A percentile compares a stretch with the other conserved stretches of the same genome.
These are phyloP conservation scores for Mycena floridula DNA, from an alignment of 768 basidiomycete species.

Conservation along the genomic window DNA sequence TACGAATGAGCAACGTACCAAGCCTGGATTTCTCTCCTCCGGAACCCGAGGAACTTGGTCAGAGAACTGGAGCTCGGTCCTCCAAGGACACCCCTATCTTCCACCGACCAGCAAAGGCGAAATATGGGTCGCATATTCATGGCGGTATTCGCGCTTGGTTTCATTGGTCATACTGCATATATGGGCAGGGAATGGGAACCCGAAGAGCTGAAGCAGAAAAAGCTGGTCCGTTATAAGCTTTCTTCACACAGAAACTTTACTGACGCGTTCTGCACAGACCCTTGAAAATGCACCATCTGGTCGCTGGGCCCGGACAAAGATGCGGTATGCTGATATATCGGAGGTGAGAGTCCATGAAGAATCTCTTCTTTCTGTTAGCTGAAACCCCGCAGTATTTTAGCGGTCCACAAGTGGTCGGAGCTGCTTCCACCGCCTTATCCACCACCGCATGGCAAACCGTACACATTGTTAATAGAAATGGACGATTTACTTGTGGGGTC, in stretches of 20 bases:
- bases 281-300: slow-evolving; percentile 54
- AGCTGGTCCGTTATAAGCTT: slow-evolving; percentile 29
- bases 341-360: slow-evolving; percentile 41
- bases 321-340: slow-evolving; percentile 59
- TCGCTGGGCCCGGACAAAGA: slow-evolving; percentile 57
- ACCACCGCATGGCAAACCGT: slow-evolving; percentile 79
- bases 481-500: slow-evolving; percentile 91
- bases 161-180: slow-evolving; percentile 52
- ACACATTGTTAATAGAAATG: slow-evolving; percentile 85
- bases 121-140: slow-evolving; percentile 50
- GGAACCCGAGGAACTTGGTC: too few relatives aligned
- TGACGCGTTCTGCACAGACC: slow-evolving; percentile 30
- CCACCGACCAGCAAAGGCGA: slow-evolving; percentile 67
- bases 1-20: too few relatives aligned
- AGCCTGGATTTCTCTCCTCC: too few relatives aligned
- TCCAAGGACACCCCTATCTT: too few relatives aligned
- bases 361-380: background rate
- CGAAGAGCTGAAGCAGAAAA: slow-evolving; percentile 60
- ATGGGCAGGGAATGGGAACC: slow-evolving; percentile 77
- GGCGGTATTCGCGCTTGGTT: slow-evolving; percentile 46
- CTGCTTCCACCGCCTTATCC: slow-evolving; percentile 85
- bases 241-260: background rate
- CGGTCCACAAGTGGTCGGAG: slow-evolving; percentile 89
- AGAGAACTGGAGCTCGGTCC: too few relatives aligned
- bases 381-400: slow-evolving; percentile 64